Evolutionary conservation across 257 asterid species (phyloP).

Genomic region (Solanum commersonii): DNA sequence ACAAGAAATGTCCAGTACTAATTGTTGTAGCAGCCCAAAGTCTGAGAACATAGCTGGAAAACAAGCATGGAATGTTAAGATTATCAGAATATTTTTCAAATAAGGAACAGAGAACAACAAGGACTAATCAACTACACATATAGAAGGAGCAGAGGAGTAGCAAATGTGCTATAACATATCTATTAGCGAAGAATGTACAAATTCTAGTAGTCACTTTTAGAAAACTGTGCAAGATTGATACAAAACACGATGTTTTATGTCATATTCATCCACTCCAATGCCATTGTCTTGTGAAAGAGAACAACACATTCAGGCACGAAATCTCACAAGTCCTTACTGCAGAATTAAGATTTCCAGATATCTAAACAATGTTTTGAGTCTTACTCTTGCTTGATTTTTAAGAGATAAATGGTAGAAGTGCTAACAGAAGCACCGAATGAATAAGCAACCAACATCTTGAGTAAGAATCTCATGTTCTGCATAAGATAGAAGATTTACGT

Average conservation of each 20-base stretch:
- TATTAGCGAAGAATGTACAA: neutral
- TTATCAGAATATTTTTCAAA: neutral
- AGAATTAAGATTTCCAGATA: neutral
- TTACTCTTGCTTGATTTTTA: neutral
- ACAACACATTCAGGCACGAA: neutral
- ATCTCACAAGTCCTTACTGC: neutral
- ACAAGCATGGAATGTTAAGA: neutral
- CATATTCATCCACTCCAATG: neutral
- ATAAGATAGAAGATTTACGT: neutral
- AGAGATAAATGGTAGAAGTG: neutral
- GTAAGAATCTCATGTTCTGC: neutral
- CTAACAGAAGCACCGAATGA: neutral
- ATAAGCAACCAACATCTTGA: neutral
- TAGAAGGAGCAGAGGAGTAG: neutral
- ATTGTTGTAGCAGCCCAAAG: neutral
- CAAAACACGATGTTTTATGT: neutral
- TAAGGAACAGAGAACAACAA: neutral
- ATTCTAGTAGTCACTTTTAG: neutral
- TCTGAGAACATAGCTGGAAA: neutral
- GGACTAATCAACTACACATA: neutral
- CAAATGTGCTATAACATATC: neutral
- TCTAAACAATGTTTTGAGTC: neutral
- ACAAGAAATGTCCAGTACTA: neutral
- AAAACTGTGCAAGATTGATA: neutral
- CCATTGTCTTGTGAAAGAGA: neutral